Conservation (phyloP, 345 rosid species). For the sweet orange (Citrus sinensis) region DVS_A1.0 CM039164.1:871001-871500, state of each 20-base stretch:
- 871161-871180: neutral
- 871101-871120: slow-evolving; percentile 19
- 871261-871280: slow-evolving; percentile 19
- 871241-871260: slow-evolving; percentile 23
- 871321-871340: neutral
- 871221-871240: slow-evolving; percentile 12
- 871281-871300: slow-evolving; percentile 9
- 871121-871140: slow-evolving; percentile 25
- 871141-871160: neutral
- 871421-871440: too few species aligned
- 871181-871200: slow-evolving; percentile 15
- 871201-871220: slow-evolving; percentile 19
- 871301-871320: neutral
- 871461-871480: too few species aligned
- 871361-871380: neutral
- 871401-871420: neutral
- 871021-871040: neutral
- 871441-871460: too few species aligned
- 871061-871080: slow-evolving; percentile 31
- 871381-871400: neutral
- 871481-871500: neutral
- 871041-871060: slow-evolving; percentile 35
- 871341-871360: neutral
- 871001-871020: too few species aligned
- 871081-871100: slow-evolving; percentile 20